Evolutionary conservation across 345 rosid genomes (phyloP).

Genomic region (Durio zibethinus): DNA sequence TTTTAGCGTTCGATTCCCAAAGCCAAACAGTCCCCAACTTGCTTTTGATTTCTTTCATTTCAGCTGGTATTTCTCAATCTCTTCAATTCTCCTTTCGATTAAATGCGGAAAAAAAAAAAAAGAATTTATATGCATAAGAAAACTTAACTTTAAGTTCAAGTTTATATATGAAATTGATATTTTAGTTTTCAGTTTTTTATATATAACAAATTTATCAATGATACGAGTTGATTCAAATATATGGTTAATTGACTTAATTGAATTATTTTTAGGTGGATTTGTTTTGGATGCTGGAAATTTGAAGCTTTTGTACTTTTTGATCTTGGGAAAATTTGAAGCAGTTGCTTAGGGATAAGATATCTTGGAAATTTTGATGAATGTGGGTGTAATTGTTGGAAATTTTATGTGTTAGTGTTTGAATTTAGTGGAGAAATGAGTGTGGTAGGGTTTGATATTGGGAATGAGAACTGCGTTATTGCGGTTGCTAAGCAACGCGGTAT

Average conservation of each 20-base stretch:
- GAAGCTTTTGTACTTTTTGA: neutral
- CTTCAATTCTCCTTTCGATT: neutral
- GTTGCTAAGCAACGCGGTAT: slow-evolving; percentile 66
- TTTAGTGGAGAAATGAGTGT: slow-evolving; percentile 46
- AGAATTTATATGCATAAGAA: neutral
- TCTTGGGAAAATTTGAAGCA: neutral
- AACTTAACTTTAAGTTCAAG: neutral
- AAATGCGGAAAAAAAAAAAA: neutral
- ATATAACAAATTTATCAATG: neutral
- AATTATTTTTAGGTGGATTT: slow-evolving; percentile 1
- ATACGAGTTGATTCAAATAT: neutral
- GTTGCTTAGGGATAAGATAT: neutral
- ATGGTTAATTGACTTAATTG: neutral
- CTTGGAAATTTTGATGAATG: neutral
- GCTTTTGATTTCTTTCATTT: neutral
- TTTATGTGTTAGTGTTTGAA: neutral
- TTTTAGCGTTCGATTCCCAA: neutral
- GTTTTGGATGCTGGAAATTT: neutral
- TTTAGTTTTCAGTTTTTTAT: neutral
- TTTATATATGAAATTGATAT: neutral
- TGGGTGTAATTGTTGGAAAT: neutral
- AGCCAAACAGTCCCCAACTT: neutral
- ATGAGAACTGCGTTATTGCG: slow-evolving; percentile 77
- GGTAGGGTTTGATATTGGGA: slow-evolving; percentile 75
- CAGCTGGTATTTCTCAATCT: slow-evolving; percentile 4